phyloP scores from a whole-genome alignment of 1,284 basidiomycete species.

The Cryptococcus amylolentus region DNA sequence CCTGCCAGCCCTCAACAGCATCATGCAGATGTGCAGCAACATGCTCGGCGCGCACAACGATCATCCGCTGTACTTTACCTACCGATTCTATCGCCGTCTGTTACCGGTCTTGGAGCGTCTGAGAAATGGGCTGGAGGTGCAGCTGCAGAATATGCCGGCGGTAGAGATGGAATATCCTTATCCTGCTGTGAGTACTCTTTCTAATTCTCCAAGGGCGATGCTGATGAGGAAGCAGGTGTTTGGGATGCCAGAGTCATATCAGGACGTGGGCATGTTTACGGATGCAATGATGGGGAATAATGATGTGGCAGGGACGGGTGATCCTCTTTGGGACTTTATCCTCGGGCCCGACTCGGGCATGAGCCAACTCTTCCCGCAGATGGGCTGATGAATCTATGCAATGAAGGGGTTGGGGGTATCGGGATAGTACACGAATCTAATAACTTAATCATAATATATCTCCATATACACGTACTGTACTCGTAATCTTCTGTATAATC shows the following conservation, averaged over 20 bases:
- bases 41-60: conserved; percentile 1
- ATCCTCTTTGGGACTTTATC: background rate
- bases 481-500: no score
- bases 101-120: conserved; percentile 3
- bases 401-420: no score
- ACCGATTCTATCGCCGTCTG: conserved; percentile 3
- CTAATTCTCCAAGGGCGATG: background rate
- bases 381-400: no score
- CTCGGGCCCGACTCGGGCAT: background rate
- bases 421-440: no score
- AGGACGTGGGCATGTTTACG: background rate
- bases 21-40: conserved; percentile 1
- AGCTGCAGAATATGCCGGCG: background rate
- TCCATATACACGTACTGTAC: no score
- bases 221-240: background rate
- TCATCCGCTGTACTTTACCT: conserved; percentile 1
- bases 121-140: background rate
- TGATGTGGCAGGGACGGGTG: background rate
- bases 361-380: background rate
- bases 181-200: background rate
- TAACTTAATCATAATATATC: no score
- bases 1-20: background rate
- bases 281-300: background rate
- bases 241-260: background rate
- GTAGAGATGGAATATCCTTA: background rate